These are phyloP conservation scores for Penicillium bovifimosum DNA, from an alignment of 495 filamentous ascomycete species.

Conservation along the genomic window DNA sequence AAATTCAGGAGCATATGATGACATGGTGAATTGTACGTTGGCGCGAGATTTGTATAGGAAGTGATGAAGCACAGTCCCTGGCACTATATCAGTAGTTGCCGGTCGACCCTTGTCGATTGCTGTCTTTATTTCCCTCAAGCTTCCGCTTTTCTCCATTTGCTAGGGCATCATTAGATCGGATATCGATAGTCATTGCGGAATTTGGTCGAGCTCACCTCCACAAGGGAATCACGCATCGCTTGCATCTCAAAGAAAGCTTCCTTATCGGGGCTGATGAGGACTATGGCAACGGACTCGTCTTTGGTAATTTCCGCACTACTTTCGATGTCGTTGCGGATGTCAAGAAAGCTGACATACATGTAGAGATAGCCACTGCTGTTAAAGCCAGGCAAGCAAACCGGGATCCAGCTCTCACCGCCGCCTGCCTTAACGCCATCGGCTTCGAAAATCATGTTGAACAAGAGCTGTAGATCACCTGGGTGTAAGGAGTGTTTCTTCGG, in stretches of 20 bases:
- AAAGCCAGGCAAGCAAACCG: slow-evolving; percentile 92
- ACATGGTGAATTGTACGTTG: slow-evolving; percentile 95
- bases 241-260: slow-evolving; percentile 89
- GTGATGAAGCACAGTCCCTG: slow-evolving; percentile 74
- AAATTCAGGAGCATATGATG: slow-evolving; percentile 71
- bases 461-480: slow-evolving; percentile 88
- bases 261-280: slow-evolving; percentile 88
- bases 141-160: slow-evolving; percentile 69
- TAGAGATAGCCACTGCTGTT: slow-evolving; percentile 97
- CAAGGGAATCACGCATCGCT: slow-evolving; percentile 74
- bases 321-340: slow-evolving; percentile 33
- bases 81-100: slow-evolving; percentile 64
- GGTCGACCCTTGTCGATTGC: slow-evolving; percentile 69
- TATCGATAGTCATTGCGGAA: background rate
- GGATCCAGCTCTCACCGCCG: slow-evolving; percentile 96
- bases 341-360: slow-evolving; percentile 96
- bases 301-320: slow-evolving; percentile 38
- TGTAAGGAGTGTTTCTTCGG: slow-evolving; percentile 95
- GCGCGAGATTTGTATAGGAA: slow-evolving; percentile 90
- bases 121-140: slow-evolving; percentile 65
- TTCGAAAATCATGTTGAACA: slow-evolving; percentile 99
- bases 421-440: slow-evolving; percentile 80
- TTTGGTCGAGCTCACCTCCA: slow-evolving; percentile 43
- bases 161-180: slow-evolving; percentile 12
- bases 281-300: slow-evolving; percentile 77